Percentiles rank a stretch among this genome's conserved stretches.
Conservation (phyloP, 768 basidiomycete species). For the Tricholoma matsutake region DNA sequence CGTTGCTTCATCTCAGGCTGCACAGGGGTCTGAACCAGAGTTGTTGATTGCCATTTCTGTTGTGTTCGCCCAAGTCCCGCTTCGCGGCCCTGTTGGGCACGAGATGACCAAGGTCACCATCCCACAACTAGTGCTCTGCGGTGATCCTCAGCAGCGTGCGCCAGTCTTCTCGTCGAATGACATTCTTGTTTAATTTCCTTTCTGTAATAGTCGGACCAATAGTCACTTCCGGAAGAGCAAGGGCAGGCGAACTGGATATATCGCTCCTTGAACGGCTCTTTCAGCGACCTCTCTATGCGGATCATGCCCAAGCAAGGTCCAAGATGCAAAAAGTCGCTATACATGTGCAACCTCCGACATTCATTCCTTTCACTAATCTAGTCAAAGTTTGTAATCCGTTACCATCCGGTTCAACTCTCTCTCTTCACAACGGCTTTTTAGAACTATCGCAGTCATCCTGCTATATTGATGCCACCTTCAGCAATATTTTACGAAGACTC, state of each 20-base stretch:
- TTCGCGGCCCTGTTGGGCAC: slow-evolving; percentile 4
- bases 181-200: not conserved
- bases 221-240: slow-evolving; percentile 42
- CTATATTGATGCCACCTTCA: slow-evolving; percentile 52
- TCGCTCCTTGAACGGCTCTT: slow-evolving; percentile 49
- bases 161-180: slow-evolving; percentile 3
- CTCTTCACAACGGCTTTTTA: slow-evolving; percentile 11
- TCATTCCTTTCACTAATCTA: slow-evolving; percentile 38
- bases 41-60: slow-evolving; percentile 49
- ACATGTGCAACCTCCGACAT: slow-evolving; percentile 6
- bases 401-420: not conserved
- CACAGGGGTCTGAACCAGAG: slow-evolving; percentile 52
- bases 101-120: slow-evolving; percentile 16
- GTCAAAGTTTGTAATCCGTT: slow-evolving; percentile 35
- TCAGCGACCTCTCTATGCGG: slow-evolving; percentile 38
- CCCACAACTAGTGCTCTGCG: slow-evolving; percentile 50
- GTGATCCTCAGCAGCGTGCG: slow-evolving; percentile 49
- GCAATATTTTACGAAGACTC: slow-evolving; percentile 52
- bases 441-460: slow-evolving; percentile 52
- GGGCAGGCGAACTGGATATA: slow-evolving; percentile 43
- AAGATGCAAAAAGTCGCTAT: slow-evolving; percentile 1
- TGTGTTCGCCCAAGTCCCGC: slow-evolving; percentile 29
- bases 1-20: slow-evolving; percentile 33
- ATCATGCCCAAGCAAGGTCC: slow-evolving; percentile 18
- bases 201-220: slow-evolving; percentile 42